Evolutionary conservation across 257 asterid genomes (phyloP).

Genomic region (Nicotiana undulata): DNA sequence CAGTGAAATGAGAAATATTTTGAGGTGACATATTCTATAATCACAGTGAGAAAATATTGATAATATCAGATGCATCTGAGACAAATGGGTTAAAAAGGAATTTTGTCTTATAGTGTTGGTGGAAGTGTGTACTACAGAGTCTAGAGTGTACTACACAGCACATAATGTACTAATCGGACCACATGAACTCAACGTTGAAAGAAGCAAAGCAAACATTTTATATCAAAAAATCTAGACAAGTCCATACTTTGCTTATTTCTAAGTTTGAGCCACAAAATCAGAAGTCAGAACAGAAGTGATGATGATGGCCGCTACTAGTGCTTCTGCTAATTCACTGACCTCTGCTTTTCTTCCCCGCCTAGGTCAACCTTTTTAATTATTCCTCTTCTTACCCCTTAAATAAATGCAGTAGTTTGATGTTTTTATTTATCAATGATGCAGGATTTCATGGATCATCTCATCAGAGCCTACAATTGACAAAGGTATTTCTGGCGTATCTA

Average conservation of each 20-base stretch:
- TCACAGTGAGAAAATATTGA: too few species aligned
- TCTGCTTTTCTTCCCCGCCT: constrained; percentile 29
- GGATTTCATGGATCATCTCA: constrained; percentile 38
- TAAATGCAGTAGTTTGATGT: not conserved
- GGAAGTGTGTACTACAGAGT: not conserved
- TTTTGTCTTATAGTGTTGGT: not conserved
- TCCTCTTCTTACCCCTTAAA: not conserved
- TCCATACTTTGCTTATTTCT: not conserved
- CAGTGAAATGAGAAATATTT: not conserved
- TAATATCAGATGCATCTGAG: not conserved
- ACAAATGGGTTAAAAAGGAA: not conserved
- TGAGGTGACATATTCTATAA: too few species aligned
- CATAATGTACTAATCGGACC: not conserved
- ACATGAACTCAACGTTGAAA: too few species aligned
- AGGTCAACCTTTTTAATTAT: constrained; percentile 19
- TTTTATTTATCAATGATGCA: constrained; percentile 7
- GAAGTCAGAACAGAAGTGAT: not conserved
- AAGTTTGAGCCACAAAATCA: not conserved
- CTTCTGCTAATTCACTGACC: constrained; percentile 23
- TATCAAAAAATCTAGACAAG: not conserved
- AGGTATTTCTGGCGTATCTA: constrained; percentile 31
- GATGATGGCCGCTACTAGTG: constrained; percentile 30
- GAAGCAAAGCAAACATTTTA: not conserved
- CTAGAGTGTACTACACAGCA: not conserved
- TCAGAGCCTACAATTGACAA: constrained; percentile 26